These are phyloP conservation scores for Linnemannia hyalina DNA, from an alignment of 192 early-diverging fungal species.

Conservation along the genomic window DNA sequence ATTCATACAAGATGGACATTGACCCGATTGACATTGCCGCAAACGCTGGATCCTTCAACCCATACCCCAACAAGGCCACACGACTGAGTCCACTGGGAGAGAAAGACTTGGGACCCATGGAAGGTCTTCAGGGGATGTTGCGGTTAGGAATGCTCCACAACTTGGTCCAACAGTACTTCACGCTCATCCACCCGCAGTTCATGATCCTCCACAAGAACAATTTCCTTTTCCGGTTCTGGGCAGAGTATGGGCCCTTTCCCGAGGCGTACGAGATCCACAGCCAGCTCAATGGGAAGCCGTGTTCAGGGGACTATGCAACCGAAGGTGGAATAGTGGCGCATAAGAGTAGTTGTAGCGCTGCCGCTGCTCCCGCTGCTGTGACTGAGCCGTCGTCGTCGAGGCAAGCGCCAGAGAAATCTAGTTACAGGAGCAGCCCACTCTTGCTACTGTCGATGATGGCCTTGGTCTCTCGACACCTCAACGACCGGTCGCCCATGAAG, in stretches of 20 bases:
- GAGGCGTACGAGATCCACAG: constrained; percentile 36
- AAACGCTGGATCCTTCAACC: neutral
- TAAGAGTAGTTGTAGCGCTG: neutral
- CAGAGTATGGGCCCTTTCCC: constrained; percentile 34
- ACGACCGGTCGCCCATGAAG: constrained; percentile 30
- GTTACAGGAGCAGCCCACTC: constrained; percentile 13
- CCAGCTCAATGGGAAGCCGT: neutral
- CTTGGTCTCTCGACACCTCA: constrained; percentile 42
- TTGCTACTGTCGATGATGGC: constrained; percentile 47
- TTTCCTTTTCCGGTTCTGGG: constrained; percentile 44
- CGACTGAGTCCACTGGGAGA: neutral
- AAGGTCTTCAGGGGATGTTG: constrained; percentile 21
- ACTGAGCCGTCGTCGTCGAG: neutral
- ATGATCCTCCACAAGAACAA: constrained; percentile 51
- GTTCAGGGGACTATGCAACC: neutral
- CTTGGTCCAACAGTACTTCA: constrained; percentile 51
- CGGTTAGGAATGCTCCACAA: constrained; percentile 38
- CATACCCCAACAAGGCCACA: neutral
- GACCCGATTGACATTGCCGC: neutral
- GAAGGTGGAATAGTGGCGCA: neutral
- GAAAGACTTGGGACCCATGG: neutral
- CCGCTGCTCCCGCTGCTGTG: neutral
- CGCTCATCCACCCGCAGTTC: constrained; percentile 45
- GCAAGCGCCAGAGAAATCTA: neutral
- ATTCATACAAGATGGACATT: constrained; percentile 17